Evolutionary conservation across 2,329 filamentous ascomycete species (phyloP).

Genomic region (Fusarium heterosporum): DNA sequence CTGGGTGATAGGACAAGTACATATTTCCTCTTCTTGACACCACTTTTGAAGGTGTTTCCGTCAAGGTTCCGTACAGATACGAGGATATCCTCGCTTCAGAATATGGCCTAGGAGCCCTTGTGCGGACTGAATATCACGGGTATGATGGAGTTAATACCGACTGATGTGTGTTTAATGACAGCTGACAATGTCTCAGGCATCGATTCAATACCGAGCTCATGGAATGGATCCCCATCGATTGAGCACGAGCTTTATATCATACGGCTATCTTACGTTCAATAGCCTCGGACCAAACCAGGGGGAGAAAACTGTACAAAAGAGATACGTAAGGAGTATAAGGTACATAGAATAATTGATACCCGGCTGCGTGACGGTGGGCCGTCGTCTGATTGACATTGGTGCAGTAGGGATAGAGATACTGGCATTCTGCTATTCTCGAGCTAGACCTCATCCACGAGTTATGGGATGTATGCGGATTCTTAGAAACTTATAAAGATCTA

Average conservation of each 20-base stretch:
- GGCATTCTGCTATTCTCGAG: too few species aligned
- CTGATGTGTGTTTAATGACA: background rate
- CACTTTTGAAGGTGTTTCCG: slow-evolving; percentile 73
- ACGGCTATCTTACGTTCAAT: background rate
- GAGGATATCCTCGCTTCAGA: slow-evolving; percentile 68
- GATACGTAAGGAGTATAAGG: background rate
- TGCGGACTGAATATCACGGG: slow-evolving; percentile 63
- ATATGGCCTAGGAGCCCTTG: slow-evolving; percentile 65
- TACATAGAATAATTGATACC: background rate
- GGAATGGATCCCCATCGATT: slow-evolving; percentile 48
- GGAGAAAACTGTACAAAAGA: background rate
- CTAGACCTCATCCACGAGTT: too few species aligned
- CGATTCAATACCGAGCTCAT: slow-evolving; percentile 55
- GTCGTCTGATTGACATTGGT: background rate
- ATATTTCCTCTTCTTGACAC: slow-evolving; percentile 77
- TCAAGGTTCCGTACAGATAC: slow-evolving; percentile 74
- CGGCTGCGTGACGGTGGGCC: background rate
- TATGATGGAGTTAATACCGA: slow-evolving; percentile 50
- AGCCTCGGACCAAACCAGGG: background rate
- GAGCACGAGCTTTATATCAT: background rate
- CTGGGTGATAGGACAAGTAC: slow-evolving; percentile 60
- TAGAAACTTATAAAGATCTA: too few species aligned
- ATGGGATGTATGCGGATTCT: too few species aligned
- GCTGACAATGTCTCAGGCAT: slow-evolving; percentile 51
- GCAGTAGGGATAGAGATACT: too few species aligned